phyloP scores from a whole-genome alignment of 2,329 filamentous ascomycete species.

The Calonectria ilicicola region DNA sequence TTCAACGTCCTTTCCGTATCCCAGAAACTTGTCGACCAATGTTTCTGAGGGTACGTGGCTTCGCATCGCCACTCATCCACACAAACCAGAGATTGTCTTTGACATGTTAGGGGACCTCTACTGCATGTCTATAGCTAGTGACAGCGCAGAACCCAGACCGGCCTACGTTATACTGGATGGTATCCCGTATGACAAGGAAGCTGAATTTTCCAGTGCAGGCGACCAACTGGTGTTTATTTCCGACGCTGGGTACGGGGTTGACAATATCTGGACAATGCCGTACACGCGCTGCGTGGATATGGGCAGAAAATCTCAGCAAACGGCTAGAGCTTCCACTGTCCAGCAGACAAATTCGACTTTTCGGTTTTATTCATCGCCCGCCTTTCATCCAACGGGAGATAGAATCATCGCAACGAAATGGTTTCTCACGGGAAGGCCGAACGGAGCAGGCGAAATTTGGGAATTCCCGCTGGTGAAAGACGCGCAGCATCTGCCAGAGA shows the following conservation, averaged over 20 bases:
- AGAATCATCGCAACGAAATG: background rate
- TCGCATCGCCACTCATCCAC: background rate
- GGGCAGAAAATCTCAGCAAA: background rate
- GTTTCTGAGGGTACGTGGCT: constrained; percentile 3
- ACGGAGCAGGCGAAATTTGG: constrained; percentile 7
- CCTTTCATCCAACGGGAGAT: background rate
- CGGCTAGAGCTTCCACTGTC: background rate
- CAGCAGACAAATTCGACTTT: constrained; percentile 10
- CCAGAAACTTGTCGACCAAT: background rate
- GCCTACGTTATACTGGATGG: background rate
- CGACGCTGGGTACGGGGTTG: background rate
- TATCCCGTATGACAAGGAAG: constrained; percentile 2
- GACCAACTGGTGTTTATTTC: background rate
- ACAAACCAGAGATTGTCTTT: background rate
- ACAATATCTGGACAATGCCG: constrained; percentile 8
- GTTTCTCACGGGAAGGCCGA: background rate
- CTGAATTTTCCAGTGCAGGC: background rate
- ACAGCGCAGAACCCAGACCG: background rate
- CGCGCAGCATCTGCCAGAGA: background rate
- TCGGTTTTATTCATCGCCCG: background rate
- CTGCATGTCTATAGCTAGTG: background rate
- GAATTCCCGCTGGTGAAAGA: background rate
- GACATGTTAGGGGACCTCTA: constrained; percentile 3
- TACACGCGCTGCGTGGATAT: background rate
- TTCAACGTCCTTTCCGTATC: background rate